A percentile compares a stretch with the other conserved stretches of the same genome.
These are phyloP conservation scores for Pyropia haitanensis DNA, from an alignment of 23 red algal genomes.

Conservation along the genomic window DNA sequence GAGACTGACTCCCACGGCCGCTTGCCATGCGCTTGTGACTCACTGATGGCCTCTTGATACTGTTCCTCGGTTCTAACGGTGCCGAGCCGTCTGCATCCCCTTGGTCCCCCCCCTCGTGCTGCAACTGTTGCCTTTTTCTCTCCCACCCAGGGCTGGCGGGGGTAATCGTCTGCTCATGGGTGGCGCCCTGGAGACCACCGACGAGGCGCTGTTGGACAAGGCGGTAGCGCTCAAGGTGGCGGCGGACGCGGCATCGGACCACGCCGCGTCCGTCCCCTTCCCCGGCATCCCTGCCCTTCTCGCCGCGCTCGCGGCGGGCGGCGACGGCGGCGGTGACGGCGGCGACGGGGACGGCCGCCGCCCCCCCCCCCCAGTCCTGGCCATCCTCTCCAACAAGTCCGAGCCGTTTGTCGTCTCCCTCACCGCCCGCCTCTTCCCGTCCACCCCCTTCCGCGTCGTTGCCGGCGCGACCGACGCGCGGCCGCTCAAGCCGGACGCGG, in stretches of 20 bases:
- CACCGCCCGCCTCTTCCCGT: not conserved
- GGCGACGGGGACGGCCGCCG: no score
- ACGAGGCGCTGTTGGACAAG: conserved; percentile 1
- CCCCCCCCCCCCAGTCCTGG: not conserved
- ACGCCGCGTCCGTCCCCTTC: conserved; percentile 16
- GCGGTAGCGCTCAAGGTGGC: conserved; percentile 13
- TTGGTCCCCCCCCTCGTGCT: no score
- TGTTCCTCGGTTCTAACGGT: no score
- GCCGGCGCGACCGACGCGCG: conserved; percentile 16
- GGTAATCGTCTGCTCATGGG: conserved; percentile 11
- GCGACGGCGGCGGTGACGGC: not conserved
- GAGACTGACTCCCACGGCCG: no score
- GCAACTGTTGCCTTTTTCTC: no score
- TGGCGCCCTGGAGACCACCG: not conserved
- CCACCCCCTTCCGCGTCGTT: conserved; percentile 10
- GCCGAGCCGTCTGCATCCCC: no score
- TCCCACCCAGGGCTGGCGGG: conserved; percentile 4
- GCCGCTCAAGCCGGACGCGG: conserved; percentile 38
- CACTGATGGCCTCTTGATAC: no score
- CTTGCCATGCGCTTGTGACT: no score
- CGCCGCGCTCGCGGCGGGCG: not conserved
- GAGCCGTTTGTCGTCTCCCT: conserved; percentile 16
- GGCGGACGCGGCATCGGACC: conserved; percentile 7
- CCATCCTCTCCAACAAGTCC: conserved; percentile 42
- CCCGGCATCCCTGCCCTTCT: conserved; percentile 18